Base-by-base conservation (phyloP, 108 stramenopile species). In the Cyclotella cryptica region DNA sequence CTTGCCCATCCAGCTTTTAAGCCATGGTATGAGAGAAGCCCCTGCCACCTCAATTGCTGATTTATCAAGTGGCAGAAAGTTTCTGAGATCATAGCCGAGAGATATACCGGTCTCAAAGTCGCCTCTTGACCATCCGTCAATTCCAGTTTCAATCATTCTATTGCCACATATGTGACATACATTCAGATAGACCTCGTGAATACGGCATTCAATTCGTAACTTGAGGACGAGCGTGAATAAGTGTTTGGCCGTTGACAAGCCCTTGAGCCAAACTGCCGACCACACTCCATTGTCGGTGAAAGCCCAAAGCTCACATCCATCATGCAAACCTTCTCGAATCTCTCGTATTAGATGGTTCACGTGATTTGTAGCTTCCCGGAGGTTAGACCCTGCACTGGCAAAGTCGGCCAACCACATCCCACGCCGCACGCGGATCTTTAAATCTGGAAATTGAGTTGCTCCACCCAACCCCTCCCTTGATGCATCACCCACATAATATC, bases 171-270 rank as follows among this genome's bases (percentile, higher is more conserved):
- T 11, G 21, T 55, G 54, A 55, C 17, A 18, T n/a, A n/a, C n/a
- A n/a, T n/a, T n/a, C n/a, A n/a, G n/a, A n/a, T n/a, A n/a, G n/a
- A n/a, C n/a, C n/a, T 18, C 54, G 9, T 9, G 21, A 18, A 21
- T 55, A 21, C 54, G 17, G 9, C 19, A 18, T 19, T 18, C 54
- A 9, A 21, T 55, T 9, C n/a, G 11, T 11, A 55, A n/a, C 54
- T 55, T 11, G 17, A 55, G 19, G 8, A 55, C 54, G 17, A 55
- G n/a, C 8, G 11, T n/a, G n/a, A 55, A 55, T 18, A 55, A 19
- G n/a, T 55, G 54, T 19, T 55, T 55, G 54, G 54, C 54, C n/a
- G 17, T 55, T 10, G 54, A 55, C 54, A 55, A 21, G 17, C 54
- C 54, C 21, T 55, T 55, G 17, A 18, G 21, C 54, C 54, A 18